Evolutionary conservation across 345 rosid genomes (phyloP), one percentile per base, ranked within the genome.

Genomic region (Kernera saxatilis): DNA sequence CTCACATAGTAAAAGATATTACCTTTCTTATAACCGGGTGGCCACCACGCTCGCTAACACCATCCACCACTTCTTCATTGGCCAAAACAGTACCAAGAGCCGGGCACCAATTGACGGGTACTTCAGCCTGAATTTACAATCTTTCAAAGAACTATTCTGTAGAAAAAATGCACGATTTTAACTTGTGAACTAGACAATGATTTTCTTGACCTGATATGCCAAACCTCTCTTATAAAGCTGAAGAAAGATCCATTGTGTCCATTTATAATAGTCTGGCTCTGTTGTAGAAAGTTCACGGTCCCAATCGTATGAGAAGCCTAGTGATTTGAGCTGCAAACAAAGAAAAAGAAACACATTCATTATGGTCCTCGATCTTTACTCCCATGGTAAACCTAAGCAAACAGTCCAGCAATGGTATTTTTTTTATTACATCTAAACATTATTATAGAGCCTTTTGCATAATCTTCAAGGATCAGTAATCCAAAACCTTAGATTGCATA

Each of bases 201-300:
- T 67, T 50, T 60, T 66, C 32, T 54, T 54, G 66, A 90, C 97
- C 95, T 93, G 98, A 82, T 90, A 93, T 55, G 97, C 98, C 77
- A 93, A 83, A 79, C 98, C 98, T 82, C 94, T 85, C 88, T 87
- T 90, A 71, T 88, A 78, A 67, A 93, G 78, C 81, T 90, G 98
- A 76, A 93, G 98, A 83, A 90, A 93, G 46, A 93, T 88, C 98
- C 98, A 93, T 12, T 90, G 98, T 26, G 98, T 93, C 97, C 98
- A 93, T 72, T 87, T 90, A 72, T 90, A 90, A 56, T 87, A 90
- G 44, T 85, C 86, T 6, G 98, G 97, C 77, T 90, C 96, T 26
- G 78, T 86, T 14, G 98, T 93, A n/a, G 96, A 90, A 72, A 93
- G 82, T 79, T 90, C 98, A 53, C 94, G 94, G 66, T 93, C 94